A percentile compares a stretch with the other conserved stretches of the same genome.
These are phyloP conservation scores for Juncus effusus DNA, from an alignment of 176 grass and related monocot species.

Conservation along the genomic window DNA sequence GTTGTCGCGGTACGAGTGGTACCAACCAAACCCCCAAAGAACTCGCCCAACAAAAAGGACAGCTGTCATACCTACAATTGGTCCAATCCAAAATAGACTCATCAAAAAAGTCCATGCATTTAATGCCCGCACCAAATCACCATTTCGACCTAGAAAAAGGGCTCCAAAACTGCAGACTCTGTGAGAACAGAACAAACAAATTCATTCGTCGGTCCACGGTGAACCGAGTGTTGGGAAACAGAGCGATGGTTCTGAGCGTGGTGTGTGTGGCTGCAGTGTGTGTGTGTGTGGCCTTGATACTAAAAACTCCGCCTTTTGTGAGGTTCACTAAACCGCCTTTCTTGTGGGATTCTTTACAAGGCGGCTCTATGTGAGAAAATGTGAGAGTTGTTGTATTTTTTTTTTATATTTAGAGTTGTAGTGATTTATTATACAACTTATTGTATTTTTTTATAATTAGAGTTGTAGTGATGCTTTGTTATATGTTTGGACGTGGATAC, in stretches of 20 bases:
- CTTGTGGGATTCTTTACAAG: constrained; percentile 47
- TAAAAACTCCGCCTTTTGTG: constrained; percentile 56
- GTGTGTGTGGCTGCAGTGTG: constrained; percentile 71
- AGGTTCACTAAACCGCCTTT: constrained; percentile 44
- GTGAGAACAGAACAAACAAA: constrained; percentile 37
- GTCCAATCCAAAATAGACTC: constrained; percentile 69
- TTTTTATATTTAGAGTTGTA: no score
- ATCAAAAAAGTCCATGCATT: constrained; percentile 31
- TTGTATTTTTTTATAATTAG: no score
- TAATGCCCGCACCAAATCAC: constrained; percentile 26
- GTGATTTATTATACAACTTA: no score
- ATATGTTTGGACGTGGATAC: no score
- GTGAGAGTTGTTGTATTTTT: no score
- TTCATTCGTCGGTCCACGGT: constrained; percentile 13
- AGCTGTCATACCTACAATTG: constrained; percentile 56
- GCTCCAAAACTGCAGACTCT: constrained; percentile 38
- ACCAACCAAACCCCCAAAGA: constrained; percentile 58
- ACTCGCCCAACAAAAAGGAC: constrained; percentile 46
- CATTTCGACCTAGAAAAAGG: constrained; percentile 13
- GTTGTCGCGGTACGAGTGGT: constrained; percentile 38
- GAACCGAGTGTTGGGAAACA: constrained; percentile 49
- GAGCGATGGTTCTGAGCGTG: constrained; percentile 54
- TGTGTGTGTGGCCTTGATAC: constrained; percentile 69
- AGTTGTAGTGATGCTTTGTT: no score
- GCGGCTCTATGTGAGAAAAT: constrained; percentile 33